Evolutionary conservation across 495 filamentous ascomycete species (phyloP).

Genomic region (Corynascus novoguineensis): DNA sequence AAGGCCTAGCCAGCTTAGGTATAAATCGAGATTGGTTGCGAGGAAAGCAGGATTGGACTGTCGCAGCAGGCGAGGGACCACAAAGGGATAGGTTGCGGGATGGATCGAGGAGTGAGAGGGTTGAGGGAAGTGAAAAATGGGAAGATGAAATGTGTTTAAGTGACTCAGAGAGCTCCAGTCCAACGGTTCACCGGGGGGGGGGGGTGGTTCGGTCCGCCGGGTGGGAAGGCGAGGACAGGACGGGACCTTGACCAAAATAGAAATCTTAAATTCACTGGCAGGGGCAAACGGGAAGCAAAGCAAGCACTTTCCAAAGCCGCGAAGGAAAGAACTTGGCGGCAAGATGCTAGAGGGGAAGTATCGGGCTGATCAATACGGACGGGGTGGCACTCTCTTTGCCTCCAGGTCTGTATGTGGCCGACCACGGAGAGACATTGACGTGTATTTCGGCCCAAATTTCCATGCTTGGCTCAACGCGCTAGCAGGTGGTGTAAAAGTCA

Average conservation of each 20-base stretch:
- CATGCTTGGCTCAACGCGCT: not conserved
- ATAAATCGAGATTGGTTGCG: not conserved
- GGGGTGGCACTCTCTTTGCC: not conserved
- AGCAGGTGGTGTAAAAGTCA: not conserved
- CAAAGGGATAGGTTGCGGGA: not conserved
- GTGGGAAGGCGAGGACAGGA: not conserved
- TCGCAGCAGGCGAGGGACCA: not conserved
- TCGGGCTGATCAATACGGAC: conserved; percentile 10
- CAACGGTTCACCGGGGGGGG: conserved; percentile 7
- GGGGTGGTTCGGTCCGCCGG: too few relatives aligned
- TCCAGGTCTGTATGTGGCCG: conserved; percentile 7
- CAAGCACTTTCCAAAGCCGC: not conserved
- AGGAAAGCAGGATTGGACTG: not conserved
- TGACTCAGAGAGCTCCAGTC: conserved; percentile 16
- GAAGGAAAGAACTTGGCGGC: conserved; percentile 1
- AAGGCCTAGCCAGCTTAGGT: not conserved
- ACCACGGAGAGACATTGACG: not conserved
- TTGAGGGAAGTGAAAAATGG: not conserved
- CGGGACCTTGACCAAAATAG: not conserved
- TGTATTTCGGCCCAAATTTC: not conserved
- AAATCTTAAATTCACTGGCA: not conserved
- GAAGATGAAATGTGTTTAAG: conserved; percentile 1
- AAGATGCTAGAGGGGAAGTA: not conserved
- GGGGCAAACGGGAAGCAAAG: conserved; percentile 2
- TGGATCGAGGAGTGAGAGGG: not conserved